Evolutionary conservation across 106 monocot species (phyloP).

Genomic region (Hemerocallis citrina): DNA sequence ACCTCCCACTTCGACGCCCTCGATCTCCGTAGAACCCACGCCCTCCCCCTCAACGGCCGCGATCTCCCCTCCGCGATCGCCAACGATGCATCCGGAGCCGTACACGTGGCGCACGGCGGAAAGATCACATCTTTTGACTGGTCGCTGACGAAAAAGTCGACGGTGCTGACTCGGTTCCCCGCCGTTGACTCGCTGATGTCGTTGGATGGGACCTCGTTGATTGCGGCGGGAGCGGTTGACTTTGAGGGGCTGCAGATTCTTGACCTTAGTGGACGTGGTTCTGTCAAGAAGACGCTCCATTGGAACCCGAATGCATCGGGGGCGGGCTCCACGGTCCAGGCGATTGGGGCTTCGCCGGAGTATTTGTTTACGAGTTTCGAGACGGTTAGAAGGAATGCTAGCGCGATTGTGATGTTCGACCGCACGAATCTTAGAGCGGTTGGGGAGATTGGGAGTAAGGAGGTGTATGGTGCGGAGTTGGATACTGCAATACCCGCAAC

Average conservation of each 20-base stretch:
- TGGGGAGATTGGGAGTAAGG: slow-evolving; percentile 31
- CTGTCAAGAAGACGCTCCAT: slow-evolving; percentile 20
- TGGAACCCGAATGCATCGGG: slow-evolving; percentile 18
- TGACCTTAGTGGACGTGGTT: slow-evolving; percentile 13
- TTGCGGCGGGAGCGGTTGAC: slow-evolving; percentile 44
- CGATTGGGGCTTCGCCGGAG: slow-evolving; percentile 27
- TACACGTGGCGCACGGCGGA: slow-evolving; percentile 18
- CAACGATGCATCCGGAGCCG: neutral
- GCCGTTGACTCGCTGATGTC: slow-evolving; percentile 47
- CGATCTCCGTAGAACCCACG: slow-evolving; percentile 18
- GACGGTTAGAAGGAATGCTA: slow-evolving; percentile 36
- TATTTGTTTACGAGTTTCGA: slow-evolving; percentile 53
- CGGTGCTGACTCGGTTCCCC: slow-evolving; percentile 44
- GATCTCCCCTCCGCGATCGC: slow-evolving; percentile 26
- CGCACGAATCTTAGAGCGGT: slow-evolving; percentile 10
- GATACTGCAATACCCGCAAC: slow-evolving; percentile 58
- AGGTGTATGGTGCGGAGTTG: slow-evolving; percentile 52
- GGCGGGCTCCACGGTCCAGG: slow-evolving; percentile 36
- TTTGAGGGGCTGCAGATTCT: slow-evolving; percentile 41
- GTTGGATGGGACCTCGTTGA: slow-evolving; percentile 6
- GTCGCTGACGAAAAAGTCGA: slow-evolving; percentile 29
- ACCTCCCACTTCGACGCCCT: slow-evolving; percentile 38
- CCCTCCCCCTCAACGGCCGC: slow-evolving; percentile 47
- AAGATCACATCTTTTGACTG: slow-evolving; percentile 59
- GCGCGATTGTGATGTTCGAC: slow-evolving; percentile 46